phyloP scores from a whole-genome alignment of 2,329 filamentous ascomycete genomes.

The Didymella pinodella region DNA sequence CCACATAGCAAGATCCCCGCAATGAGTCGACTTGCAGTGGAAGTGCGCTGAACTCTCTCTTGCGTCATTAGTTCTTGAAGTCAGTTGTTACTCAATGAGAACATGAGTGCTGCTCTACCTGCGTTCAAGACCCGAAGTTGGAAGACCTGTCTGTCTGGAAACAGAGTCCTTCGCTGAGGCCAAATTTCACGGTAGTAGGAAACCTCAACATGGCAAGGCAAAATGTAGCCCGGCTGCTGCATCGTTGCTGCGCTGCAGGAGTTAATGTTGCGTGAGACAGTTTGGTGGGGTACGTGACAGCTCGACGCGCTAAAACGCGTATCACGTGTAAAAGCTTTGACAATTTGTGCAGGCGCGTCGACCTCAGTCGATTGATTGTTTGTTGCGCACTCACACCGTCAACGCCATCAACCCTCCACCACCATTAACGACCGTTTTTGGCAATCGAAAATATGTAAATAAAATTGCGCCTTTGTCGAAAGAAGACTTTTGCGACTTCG shows the following conservation, averaged over 20 bases:
- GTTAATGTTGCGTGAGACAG: not conserved
- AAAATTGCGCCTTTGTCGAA: too few species aligned
- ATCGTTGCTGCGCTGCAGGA: not conserved
- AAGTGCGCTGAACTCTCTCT: not conserved
- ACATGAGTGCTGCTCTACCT: not conserved
- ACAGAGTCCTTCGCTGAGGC: not conserved
- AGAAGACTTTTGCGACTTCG: not conserved
- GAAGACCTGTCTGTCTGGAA: not conserved
- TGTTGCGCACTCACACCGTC: not conserved
- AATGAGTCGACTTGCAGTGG: not conserved
- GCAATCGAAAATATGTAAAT: conserved; percentile 17
- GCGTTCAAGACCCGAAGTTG: not conserved
- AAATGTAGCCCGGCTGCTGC: not conserved
- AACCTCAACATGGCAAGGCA: not conserved
- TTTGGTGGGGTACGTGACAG: not conserved
- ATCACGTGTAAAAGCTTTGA: conserved; percentile 1
- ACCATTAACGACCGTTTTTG: not conserved
- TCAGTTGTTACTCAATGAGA: not conserved
- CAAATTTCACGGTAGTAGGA: too few species aligned
- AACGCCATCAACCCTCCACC: conserved; percentile 10
- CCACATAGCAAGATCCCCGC: not conserved
- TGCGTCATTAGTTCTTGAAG: not conserved
- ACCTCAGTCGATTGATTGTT: conserved; percentile 4
- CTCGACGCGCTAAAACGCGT: conserved; percentile 14
- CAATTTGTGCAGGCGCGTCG: conserved; percentile 5